phyloP scores from a whole-genome alignment of 805 yeast genomes.

The Hanseniaspora occidentalis region DNA sequence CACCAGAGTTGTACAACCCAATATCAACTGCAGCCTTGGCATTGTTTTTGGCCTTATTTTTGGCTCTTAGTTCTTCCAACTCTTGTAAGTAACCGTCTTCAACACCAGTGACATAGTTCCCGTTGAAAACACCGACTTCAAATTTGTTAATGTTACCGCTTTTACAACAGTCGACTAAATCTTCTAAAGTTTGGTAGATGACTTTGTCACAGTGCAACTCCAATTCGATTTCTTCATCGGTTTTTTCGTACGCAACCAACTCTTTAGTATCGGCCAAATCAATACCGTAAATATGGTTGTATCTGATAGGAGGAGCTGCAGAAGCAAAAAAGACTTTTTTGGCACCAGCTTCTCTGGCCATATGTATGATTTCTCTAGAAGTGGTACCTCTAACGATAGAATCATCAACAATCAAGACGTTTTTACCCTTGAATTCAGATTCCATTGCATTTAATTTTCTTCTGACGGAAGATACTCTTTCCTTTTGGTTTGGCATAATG shows the following conservation, averaged over 20 bases:
- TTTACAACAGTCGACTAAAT: conserved; percentile 69
- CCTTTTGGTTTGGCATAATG: conserved; percentile 96
- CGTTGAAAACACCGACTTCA: conserved; percentile 96
- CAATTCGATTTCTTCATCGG: conserved; percentile 61
- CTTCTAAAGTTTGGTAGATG: conserved; percentile 75
- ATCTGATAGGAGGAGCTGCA: conserved; percentile 96
- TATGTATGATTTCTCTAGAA: conserved; percentile 85
- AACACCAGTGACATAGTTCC: conserved; percentile 86
- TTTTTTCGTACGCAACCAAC: conserved; percentile 72
- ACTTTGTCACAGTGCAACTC: conserved; percentile 86
- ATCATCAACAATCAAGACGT: conserved; percentile 87
- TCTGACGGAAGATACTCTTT: conserved; percentile 86
- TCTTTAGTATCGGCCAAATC: conserved; percentile 94
- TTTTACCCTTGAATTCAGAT: conserved; percentile 73
- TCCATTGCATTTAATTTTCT: conserved; percentile 94
- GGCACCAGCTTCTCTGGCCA: conserved; percentile 99
- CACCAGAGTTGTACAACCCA: conserved; percentile 48
- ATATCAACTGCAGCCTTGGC: conserved; percentile 71
- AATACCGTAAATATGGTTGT: conserved; percentile 93
- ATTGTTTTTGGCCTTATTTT: conserved; percentile 50
- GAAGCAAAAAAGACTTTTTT: conserved; percentile 89
- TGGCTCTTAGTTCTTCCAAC: conserved; percentile 72
- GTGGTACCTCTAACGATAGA: conserved; percentile 97
- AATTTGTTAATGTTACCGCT: conserved; percentile 38
- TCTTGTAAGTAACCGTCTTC: conserved; percentile 73